Conservation (phyloP, 1,284 basidiomycete species). For the Cryptococcus deneoformans region DNA sequence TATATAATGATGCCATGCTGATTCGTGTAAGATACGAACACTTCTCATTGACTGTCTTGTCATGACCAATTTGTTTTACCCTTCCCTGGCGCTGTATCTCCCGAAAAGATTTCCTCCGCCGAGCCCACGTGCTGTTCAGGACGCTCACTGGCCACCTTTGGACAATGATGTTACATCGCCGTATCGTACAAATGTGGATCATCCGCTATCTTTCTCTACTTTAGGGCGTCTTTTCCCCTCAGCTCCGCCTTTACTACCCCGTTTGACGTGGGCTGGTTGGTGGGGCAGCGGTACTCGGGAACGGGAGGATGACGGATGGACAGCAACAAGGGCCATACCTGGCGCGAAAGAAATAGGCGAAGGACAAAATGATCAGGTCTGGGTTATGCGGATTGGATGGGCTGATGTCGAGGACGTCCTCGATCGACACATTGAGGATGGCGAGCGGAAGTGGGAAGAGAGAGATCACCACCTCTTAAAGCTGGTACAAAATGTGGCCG, state of each 20-base stretch:
- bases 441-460: constrained; percentile 16
- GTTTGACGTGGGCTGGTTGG: constrained; percentile 37
- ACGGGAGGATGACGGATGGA: constrained; percentile 15
- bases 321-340: constrained; percentile 4
- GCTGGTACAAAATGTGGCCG: constrained; percentile 19
- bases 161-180: constrained; percentile 7
- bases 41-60: constrained; percentile 90
- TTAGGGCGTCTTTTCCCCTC: constrained; percentile 44
- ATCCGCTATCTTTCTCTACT: constrained; percentile 37
- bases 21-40: constrained; percentile 68
- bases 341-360: not conserved
- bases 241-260: constrained; percentile 42
- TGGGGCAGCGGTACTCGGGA: constrained; percentile 31
- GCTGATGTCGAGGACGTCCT: constrained; percentile 42
- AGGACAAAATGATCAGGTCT: constrained; percentile 21
- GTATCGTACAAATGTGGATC: constrained; percentile 10
- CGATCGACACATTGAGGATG: constrained; percentile 22
- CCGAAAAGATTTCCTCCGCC: constrained; percentile 43
- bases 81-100: constrained; percentile 79
- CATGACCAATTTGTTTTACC: constrained; percentile 94
- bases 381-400: constrained; percentile 39
- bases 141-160: constrained; percentile 15
- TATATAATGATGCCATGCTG: not conserved
- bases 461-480: constrained; percentile 20
- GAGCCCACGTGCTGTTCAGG: constrained; percentile 20